These are phyloP conservation scores for Naganishia onofrii DNA, from an alignment of 768 basidiomycete genomes.

Conservation along the genomic window DNA sequence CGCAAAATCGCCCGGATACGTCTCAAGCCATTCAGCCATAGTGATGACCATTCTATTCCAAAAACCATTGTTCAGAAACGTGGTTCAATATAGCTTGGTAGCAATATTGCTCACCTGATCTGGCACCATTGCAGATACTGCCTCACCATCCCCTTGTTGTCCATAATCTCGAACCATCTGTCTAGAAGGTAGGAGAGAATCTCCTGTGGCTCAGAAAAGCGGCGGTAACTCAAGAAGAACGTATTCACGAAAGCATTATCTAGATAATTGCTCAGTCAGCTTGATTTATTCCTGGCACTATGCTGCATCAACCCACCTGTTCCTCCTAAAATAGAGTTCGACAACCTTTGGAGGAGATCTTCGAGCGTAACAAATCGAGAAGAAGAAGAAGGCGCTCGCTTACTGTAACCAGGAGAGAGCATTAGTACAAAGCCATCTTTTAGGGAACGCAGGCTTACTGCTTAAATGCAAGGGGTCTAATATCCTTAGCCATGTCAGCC, in stretches of 20 bases:
- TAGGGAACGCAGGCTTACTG: background rate
- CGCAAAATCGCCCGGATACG: conserved; percentile 48
- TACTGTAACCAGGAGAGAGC: background rate
- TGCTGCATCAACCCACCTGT: conserved; percentile 14
- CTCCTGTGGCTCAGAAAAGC: conserved; percentile 40
- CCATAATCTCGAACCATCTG: conserved; percentile 37
- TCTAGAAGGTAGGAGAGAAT: conserved; percentile 41
- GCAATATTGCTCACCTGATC: background rate
- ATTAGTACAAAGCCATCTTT: background rate
- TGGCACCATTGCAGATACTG: conserved; percentile 21
- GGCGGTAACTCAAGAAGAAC: conserved; percentile 47
- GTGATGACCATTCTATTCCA: conserved; percentile 20
- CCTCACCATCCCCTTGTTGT: conserved; percentile 28
- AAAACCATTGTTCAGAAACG: background rate
- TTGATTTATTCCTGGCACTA: background rate
- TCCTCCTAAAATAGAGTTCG: conserved; percentile 20
- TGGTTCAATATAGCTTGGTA: background rate
- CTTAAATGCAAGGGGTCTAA: background rate
- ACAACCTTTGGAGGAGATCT: conserved; percentile 18
- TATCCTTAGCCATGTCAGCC: too few species aligned
- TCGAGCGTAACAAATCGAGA: conserved; percentile 22
- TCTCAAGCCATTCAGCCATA: conserved; percentile 43
- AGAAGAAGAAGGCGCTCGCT: conserved; percentile 9
- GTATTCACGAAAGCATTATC: conserved; percentile 41
- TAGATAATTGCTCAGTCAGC: conserved; percentile 1